Evolutionary conservation across 2,329 filamentous ascomycete genomes (phyloP), one percentile per base, ranked within the genome.

Genomic region (Fusarium luffae): DNA sequence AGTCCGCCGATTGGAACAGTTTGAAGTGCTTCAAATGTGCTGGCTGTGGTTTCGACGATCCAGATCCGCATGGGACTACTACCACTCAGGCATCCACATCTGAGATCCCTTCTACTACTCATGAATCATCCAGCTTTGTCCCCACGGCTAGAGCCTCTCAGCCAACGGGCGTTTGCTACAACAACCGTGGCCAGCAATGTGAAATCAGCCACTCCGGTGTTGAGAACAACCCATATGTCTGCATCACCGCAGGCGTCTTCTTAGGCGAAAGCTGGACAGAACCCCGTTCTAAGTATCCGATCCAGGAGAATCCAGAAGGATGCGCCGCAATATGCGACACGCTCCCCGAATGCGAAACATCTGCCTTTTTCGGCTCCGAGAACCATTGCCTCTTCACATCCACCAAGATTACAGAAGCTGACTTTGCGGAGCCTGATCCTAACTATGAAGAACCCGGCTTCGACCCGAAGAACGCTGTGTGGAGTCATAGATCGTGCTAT

Each of bases 241-340:
- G 63, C 3, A 30, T 47, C 16, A 54, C 43, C 1, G 63, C 28
- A 2, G 54, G 60, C 1, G 19, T 32, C 11, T 65, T 56, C 8
- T 18, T 9, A 0, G 56, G 56, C 3, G 12, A 44, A 8, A 21
- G 23, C 3, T 66, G 62, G 62, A 66, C 23, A 4, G 64, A 56
- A 5, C 25, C 23, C 9, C 64, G 64, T 1, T 46, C 49, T 8
- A 32, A 30, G 18, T 67, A 61, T 6, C 64, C 64, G 2, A 10
- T 44, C 3, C 62, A 67, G 16, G 50, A 67, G n/a, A 59, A 27
- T 2, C 21, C 11, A 2, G 40, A 62, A 12, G 62, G 66, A 30
- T 67, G 64, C 8, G 50, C 50, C 3, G 64, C 62, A 19, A 67
- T 67, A 13, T 67, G 64, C 16, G 21, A 66, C 12, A 52, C 42